Conservation (phyloP, 2,329 filamentous ascomycete species). For the Cladophialophora psammophila region DNA sequence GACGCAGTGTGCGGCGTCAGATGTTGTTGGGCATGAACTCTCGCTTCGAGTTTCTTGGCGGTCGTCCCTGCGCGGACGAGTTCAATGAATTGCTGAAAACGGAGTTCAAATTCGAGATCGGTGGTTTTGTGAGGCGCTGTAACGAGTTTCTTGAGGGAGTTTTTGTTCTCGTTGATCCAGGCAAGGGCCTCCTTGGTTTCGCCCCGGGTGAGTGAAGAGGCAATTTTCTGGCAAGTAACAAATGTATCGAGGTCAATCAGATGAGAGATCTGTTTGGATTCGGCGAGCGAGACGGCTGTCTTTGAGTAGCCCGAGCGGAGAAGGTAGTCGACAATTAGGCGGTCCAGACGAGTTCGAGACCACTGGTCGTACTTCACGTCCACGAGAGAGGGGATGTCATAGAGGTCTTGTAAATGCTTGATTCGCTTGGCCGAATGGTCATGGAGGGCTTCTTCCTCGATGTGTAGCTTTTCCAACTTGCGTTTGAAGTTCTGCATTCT, state of each 20-base stretch:
- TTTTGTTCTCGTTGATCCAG: conserved; percentile 95
- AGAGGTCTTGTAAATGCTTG: conserved; percentile 80
- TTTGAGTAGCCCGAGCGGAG: conserved; percentile 81
- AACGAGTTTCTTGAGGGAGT: conserved; percentile 82
- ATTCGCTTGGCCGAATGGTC: conserved; percentile 78
- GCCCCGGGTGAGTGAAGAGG: conserved; percentile 72
- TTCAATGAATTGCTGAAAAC: conserved; percentile 94
- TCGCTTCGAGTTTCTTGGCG: conserved; percentile 75
- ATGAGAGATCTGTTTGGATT: conserved; percentile 76
- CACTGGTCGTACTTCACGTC: conserved; percentile 95
- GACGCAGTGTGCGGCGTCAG: conserved; percentile 73
- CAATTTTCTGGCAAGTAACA: conserved; percentile 78
- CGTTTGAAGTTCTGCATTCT: conserved; percentile 87
- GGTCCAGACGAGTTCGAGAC: conserved; percentile 80
- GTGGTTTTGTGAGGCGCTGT: conserved; percentile 34
- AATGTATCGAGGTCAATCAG: conserved; percentile 92
- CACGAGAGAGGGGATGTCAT: conserved; percentile 78
- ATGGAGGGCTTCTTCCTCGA: conserved; percentile 81
- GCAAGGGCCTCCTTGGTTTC: conserved; percentile 79
- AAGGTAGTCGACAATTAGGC: conserved; percentile 91
- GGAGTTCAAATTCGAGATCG: conserved; percentile 89
- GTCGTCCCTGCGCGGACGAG: conserved; percentile 74
- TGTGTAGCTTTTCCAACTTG: conserved; percentile 78
- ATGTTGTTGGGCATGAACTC: conserved; percentile 81
- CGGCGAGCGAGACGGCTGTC: conserved; percentile 76